phyloP scores from a whole-genome alignment of 805 yeast species.

The Saturnispora mendoncae region DNA sequence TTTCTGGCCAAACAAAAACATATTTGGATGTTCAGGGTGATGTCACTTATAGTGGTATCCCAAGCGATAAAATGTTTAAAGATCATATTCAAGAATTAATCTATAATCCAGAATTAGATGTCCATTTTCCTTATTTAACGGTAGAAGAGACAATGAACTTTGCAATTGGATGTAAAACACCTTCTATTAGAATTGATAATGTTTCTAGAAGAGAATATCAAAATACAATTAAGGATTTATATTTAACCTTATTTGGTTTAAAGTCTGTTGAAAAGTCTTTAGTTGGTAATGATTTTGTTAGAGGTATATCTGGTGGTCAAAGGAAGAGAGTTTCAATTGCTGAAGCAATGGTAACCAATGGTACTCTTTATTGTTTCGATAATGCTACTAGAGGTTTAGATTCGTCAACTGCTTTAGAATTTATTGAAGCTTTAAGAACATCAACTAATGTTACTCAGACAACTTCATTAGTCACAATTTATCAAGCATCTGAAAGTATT shows the following conservation, averaged over 20 bases:
- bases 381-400: slow-evolving; percentile 83
- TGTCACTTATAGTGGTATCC: slow-evolving; percentile 41
- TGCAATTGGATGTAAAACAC: slow-evolving; percentile 51
- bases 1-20: slow-evolving; percentile 38
- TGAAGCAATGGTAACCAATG: slow-evolving; percentile 60
- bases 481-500: slow-evolving; percentile 58
- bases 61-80: slow-evolving; percentile 39
- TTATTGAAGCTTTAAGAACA: slow-evolving; percentile 52
- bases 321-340: slow-evolving; percentile 78
- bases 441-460: slow-evolving; percentile 12
- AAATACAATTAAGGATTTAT: slow-evolving; percentile 35
- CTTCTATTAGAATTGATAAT: slow-evolving; percentile 33
- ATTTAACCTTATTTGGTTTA: slow-evolving; percentile 48
- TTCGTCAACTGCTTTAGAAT: slow-evolving; percentile 75
- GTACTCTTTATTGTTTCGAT: slow-evolving; percentile 64
- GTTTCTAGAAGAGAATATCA: slow-evolving; percentile 35
- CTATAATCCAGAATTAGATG: slow-evolving; percentile 49
- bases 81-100: slow-evolving; percentile 40
- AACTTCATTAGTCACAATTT: slow-evolving; percentile 18
- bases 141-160: slow-evolving; percentile 50
- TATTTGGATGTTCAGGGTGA: slow-evolving; percentile 32
- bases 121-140: slow-evolving; percentile 46
- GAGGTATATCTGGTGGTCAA: slow-evolving; percentile 79
- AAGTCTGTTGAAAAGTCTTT: slow-evolving; percentile 44
- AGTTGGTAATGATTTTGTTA: slow-evolving; percentile 39